Conservation (phyloP, 2,329 filamentous ascomycete genomes). For the Triangularia verruculosa region DNA sequence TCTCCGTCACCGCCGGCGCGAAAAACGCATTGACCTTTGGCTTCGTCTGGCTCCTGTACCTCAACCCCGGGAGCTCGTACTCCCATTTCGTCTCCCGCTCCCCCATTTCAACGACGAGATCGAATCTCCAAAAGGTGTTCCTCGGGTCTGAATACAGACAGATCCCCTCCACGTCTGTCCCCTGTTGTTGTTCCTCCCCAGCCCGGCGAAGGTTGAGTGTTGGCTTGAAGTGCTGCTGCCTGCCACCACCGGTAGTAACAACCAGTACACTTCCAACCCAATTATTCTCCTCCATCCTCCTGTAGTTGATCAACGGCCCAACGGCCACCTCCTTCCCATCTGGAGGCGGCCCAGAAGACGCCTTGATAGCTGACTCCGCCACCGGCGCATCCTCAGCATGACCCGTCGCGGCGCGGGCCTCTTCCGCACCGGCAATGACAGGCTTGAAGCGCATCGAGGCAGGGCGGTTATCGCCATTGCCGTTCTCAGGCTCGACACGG, state of each 20-base stretch:
- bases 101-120: constrained; percentile 72
- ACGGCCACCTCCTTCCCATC: constrained; percentile 62
- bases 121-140: constrained; percentile 93
- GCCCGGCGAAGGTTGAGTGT: constrained; percentile 50
- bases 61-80: constrained; percentile 68
- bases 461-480: constrained; percentile 21
- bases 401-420: constrained; percentile 32
- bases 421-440: constrained; percentile 45
- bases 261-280: constrained; percentile 88
- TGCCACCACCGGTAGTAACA: constrained; percentile 70
- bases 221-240: constrained; percentile 57
- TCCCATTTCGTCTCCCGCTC: constrained; percentile 70
- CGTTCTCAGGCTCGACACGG: constrained; percentile 43
- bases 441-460: constrained; percentile 41
- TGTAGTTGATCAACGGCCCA: constrained; percentile 75
- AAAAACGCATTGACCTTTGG: constrained; percentile 69
- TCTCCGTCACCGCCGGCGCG: constrained; percentile 76
- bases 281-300: constrained; percentile 62
- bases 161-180: constrained; percentile 47
- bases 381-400: constrained; percentile 22
- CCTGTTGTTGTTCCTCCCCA: neutral
- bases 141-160: constrained; percentile 63
- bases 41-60: constrained; percentile 56
- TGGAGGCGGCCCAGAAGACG: constrained; percentile 13
- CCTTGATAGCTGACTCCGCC: neutral